Conservation (phyloP, 495 filamentous ascomycete species). For the Lindgomyces ingoldianus region DNA sequence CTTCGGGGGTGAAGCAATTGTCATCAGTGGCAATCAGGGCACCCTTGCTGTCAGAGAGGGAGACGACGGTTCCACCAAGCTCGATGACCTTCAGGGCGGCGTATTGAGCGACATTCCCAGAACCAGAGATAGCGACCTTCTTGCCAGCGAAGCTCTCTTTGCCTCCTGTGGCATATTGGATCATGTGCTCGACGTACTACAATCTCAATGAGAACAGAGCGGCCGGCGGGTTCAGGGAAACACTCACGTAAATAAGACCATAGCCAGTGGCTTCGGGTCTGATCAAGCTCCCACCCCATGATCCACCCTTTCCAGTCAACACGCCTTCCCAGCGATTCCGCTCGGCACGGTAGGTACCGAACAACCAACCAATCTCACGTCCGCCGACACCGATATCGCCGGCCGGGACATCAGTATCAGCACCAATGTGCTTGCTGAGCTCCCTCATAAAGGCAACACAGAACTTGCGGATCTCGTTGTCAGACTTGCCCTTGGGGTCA, state of each 20-base stretch:
- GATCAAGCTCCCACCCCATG: constrained; percentile 93
- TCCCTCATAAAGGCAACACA: constrained; percentile 95
- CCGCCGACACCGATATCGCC: constrained; percentile 91
- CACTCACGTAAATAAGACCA: constrained; percentile 81
- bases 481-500: constrained; percentile 97
- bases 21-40: constrained; percentile 68
- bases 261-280: constrained; percentile 96
- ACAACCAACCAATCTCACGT: constrained; percentile 76
- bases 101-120: constrained; percentile 98
- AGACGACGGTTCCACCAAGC: constrained; percentile 88
- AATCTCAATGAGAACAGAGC: not conserved
- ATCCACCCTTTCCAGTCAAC: constrained; percentile 90
- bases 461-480: constrained; percentile 97
- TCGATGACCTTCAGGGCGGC: constrained; percentile 96
- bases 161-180: constrained; percentile 75
- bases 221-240: not conserved
- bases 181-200: constrained; percentile 91
- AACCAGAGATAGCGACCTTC: constrained; percentile 93
- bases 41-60: constrained; percentile 92
- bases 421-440: constrained; percentile 92
- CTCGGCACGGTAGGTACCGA: constrained; percentile 90
- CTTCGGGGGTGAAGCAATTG: constrained; percentile 70
- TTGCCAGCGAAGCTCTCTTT: constrained; percentile 87
- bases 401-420: constrained; percentile 92
- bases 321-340: constrained; percentile 92